phyloP scores from a whole-genome alignment of 495 filamentous ascomycete species.

The Xylaria nigripes region DNA sequence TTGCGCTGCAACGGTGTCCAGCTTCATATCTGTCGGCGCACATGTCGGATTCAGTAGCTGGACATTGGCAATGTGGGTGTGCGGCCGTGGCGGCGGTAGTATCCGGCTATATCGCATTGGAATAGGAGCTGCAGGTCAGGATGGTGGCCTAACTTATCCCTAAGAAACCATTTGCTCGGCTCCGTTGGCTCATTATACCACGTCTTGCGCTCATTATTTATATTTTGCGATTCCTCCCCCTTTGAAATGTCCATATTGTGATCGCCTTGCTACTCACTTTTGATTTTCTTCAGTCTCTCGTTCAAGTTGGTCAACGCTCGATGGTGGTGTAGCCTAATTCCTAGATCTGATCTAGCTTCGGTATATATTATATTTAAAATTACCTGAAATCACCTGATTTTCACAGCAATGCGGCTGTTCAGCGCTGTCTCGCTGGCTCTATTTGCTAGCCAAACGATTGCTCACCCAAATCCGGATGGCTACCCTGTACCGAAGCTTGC shows the following conservation, averaged over 20 bases:
- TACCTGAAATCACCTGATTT: too few species aligned
- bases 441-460: constrained; percentile 19
- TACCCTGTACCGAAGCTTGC: constrained; percentile 24
- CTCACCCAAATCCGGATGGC: constrained; percentile 22
- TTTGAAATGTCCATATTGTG: background rate
- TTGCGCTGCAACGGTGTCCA: constrained; percentile 8
- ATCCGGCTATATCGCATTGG: constrained; percentile 27
- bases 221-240: constrained; percentile 1
- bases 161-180: background rate
- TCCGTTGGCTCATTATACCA: background rate
- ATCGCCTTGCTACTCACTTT: background rate
- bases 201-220: background rate
- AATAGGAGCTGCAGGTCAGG: constrained; percentile 6
- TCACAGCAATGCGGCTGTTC: constrained; percentile 21
- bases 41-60: background rate
- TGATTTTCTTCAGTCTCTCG: background rate
- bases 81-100: constrained; percentile 20
- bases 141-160: constrained; percentile 7
- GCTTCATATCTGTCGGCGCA: constrained; percentile 1
- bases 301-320: background rate
- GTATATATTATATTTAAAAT: background rate
- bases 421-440: constrained; percentile 22
- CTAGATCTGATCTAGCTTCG: background rate
- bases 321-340: background rate
- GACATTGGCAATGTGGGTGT: constrained; percentile 7